These are phyloP conservation scores for Marasmius tenuissimus DNA, from an alignment of 1,284 basidiomycete species.

Conservation along the genomic window DNA sequence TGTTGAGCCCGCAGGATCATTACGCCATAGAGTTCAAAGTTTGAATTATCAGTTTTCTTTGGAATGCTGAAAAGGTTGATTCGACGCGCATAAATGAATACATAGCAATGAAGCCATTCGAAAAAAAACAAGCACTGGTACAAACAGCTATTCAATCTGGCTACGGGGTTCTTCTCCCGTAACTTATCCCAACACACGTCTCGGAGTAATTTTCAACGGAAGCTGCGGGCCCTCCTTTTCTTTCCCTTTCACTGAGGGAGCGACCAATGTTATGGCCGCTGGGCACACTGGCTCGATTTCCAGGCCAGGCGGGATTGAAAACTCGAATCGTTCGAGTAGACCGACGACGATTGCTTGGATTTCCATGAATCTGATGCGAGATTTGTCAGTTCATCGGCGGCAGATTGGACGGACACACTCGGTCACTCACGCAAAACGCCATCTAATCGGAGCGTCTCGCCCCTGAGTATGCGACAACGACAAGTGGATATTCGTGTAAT, in stretches of 20 bases:
- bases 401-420: not conserved
- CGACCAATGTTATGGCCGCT: not conserved
- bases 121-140: no score
- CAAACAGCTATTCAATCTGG: no score
- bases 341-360: conserved; percentile 11
- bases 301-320: conserved; percentile 3
- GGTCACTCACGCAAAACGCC: conserved; percentile 12
- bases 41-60: no score
- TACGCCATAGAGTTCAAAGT: conserved; percentile 55
- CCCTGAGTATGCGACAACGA: not conserved
- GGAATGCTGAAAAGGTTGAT: no score
- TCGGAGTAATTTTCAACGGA: conserved; percentile 1
- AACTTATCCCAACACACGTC: not conserved
- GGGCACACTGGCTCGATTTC: conserved; percentile 1
- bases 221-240: conserved; percentile 9
- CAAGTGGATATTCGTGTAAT: no score
- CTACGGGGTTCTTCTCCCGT: not conserved
- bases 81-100: no score
- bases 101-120: no score
- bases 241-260: conserved; percentile 9
- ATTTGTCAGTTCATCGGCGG: not conserved
- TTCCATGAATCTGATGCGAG: conserved; percentile 5
- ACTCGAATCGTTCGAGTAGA: conserved; percentile 9
- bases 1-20: conserved; percentile 70
- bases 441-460: not conserved